Evolutionary conservation across 345 rosid genomes (phyloP).

Genomic region (Rhodamnia argentea): DNA sequence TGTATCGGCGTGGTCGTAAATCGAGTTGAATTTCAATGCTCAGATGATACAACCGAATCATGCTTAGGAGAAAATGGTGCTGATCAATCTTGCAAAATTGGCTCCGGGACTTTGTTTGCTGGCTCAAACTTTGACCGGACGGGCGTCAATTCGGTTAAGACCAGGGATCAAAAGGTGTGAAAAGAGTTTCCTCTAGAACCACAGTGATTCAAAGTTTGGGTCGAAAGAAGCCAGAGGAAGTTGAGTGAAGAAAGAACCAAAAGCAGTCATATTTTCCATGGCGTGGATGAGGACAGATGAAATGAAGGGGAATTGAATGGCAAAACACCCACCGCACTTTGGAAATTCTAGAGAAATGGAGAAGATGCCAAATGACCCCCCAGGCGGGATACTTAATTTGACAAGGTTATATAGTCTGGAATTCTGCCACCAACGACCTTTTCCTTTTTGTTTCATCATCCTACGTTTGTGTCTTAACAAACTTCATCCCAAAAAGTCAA

Average conservation of each 20-base stretch:
- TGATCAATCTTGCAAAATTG: not conserved
- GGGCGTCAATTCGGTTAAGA: too few species aligned
- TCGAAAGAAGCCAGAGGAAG: too few species aligned
- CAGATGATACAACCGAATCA: not conserved
- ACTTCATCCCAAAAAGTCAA: not conserved
- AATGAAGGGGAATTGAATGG: not conserved
- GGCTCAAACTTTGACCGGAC: not conserved
- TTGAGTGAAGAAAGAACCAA: too few species aligned
- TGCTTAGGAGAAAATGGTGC: not conserved
- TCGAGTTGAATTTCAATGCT: not conserved
- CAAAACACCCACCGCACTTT: not conserved
- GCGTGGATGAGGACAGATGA: not conserved
- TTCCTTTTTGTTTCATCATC: too few species aligned
- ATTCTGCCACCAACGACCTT: too few species aligned
- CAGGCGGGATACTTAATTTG: too few species aligned
- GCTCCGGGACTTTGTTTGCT: not conserved
- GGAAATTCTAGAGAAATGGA: not conserved
- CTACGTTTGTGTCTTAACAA: not conserved
- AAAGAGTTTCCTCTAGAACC: too few species aligned
- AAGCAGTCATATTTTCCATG: not conserved
- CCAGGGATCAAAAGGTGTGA: too few species aligned
- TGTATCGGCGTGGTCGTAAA: not conserved
- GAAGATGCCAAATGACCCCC: too few species aligned
- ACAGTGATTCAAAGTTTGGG: too few species aligned
- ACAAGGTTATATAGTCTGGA: too few species aligned